phyloP scores from a whole-genome alignment of 306 rosid species.

The Adenanthera pavonina region DNA sequence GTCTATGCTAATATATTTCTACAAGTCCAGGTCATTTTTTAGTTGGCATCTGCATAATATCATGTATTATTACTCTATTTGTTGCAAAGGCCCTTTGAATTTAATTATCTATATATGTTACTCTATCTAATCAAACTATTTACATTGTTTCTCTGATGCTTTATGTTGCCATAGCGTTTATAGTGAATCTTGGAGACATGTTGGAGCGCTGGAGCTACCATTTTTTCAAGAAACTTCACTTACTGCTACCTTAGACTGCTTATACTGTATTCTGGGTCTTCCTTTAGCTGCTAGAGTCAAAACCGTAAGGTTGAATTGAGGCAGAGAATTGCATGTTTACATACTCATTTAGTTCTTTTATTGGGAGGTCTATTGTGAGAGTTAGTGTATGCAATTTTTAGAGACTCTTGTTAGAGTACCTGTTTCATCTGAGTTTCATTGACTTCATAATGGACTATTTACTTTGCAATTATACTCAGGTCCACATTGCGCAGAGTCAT shows the following conservation, averaged over 20 bases:
- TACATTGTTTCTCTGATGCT: slow-evolving; percentile 8
- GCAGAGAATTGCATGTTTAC: too few relatives aligned
- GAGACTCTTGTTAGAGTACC: not conserved
- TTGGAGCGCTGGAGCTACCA: slow-evolving; percentile 96
- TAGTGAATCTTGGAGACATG: slow-evolving; percentile 97
- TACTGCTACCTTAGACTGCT: not conserved
- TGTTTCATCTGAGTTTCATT: not conserved
- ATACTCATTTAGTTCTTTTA: too few relatives aligned
- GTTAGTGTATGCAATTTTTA: not conserved
- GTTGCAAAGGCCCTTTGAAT: not conserved
- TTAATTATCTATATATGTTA: not conserved
- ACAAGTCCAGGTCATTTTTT: not conserved
- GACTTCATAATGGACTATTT: slow-evolving; percentile 23
- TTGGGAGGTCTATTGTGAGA: too few relatives aligned
- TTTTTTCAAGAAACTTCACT: slow-evolving; percentile 56
- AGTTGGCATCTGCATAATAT: slow-evolving; percentile 25
- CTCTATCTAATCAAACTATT: slow-evolving; percentile 6
- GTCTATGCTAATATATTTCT: not conserved
- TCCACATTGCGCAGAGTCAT: slow-evolving; percentile 90
- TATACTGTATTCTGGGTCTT: not conserved
- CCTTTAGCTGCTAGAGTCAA: too few relatives aligned
- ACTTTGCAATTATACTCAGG: slow-evolving; percentile 48
- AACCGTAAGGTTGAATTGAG: too few relatives aligned
- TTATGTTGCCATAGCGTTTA: slow-evolving; percentile 70
- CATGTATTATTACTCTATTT: not conserved